These are phyloP conservation scores for Arctium minus DNA, from an alignment of 129 eudicot species.

Conservation along the genomic window DNA sequence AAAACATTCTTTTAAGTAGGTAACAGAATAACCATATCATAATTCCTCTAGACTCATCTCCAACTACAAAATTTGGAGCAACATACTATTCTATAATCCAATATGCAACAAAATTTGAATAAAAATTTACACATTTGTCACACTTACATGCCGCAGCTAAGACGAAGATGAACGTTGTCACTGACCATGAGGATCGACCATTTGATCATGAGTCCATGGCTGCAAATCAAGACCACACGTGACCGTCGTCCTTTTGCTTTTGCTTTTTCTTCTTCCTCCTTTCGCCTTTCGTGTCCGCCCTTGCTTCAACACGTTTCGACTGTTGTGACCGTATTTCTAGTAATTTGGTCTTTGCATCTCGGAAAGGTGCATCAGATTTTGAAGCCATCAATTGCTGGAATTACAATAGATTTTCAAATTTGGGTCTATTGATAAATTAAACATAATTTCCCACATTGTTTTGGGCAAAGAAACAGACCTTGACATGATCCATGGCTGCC, in stretches of 20 bases:
- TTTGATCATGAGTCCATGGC: background rate
- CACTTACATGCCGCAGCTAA: conserved; percentile 4
- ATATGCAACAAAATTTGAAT: conserved; percentile 6
- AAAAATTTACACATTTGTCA: conserved; percentile 9
- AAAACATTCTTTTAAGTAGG: background rate
- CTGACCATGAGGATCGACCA: background rate
- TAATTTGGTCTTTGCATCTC: conserved; percentile 72
- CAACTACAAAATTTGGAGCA: conserved; percentile 30
- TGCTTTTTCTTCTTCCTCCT: conserved; percentile 81
- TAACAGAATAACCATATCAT: background rate
- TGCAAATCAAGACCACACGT: conserved; percentile 68
- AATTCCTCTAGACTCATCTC: background rate
- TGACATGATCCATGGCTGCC: conserved; percentile 95
- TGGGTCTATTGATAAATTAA: background rate
- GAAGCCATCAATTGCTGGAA: conserved; percentile 80
- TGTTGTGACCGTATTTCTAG: conserved; percentile 62
- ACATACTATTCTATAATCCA: conserved; percentile 1
- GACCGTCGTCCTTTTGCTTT: conserved; percentile 56
- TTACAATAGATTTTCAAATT: background rate
- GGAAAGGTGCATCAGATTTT: conserved; percentile 84
- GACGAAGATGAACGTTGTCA: background rate
- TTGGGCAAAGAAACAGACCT: conserved; percentile 43
- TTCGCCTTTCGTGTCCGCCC: conserved; percentile 55
- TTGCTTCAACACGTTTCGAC: conserved; percentile 52
- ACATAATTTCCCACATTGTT: background rate